Percentiles rank a stretch among this genome's conserved stretches.
Conservation (phyloP, 1,284 basidiomycete genomes). For the Ustilago trichophora region DNA sequence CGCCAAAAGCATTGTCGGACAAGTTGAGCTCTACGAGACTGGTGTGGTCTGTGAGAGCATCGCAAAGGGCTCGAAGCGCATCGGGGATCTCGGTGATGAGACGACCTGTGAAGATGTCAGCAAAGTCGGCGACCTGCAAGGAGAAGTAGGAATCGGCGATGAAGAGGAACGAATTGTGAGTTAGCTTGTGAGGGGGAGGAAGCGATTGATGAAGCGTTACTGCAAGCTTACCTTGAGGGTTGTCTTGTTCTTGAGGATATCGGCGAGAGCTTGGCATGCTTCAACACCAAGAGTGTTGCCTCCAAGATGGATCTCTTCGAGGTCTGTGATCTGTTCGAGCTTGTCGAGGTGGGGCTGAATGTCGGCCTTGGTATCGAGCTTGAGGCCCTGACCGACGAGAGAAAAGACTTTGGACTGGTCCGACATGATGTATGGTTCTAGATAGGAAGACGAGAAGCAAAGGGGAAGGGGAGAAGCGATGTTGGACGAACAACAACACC, state of each 20-base stretch:
- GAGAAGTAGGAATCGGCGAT: not conserved
- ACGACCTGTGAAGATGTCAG: slow-evolving; percentile 97
- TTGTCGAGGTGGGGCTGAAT: slow-evolving; percentile 75
- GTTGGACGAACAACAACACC: too few species aligned
- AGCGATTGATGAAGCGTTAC: not conserved
- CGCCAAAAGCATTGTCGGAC: slow-evolving; percentile 96
- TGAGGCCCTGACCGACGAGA: slow-evolving; percentile 71
- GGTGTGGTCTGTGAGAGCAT: slow-evolving; percentile 81
- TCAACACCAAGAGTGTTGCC: slow-evolving; percentile 95
- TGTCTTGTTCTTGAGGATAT: slow-evolving; percentile 78
- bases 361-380: slow-evolving; percentile 81
- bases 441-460: not conserved
- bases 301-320: slow-evolving; percentile 85
- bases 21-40: slow-evolving; percentile 88
- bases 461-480: not conserved
- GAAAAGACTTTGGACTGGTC: slow-evolving; percentile 44
- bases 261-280: slow-evolving; percentile 85
- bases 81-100: slow-evolving; percentile 94
- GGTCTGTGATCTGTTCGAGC: slow-evolving; percentile 75
- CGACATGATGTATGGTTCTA: too few species aligned
- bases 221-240: slow-evolving; percentile 78
- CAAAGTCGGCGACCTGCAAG: slow-evolving; percentile 86
- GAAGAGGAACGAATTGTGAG: not conserved
- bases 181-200: not conserved
- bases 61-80: slow-evolving; percentile 86